Percentiles rank a stretch among this genome's conserved stretches.
Conservation (phyloP, 805 yeast species). For the Debaryomyces castellii region DNA sequence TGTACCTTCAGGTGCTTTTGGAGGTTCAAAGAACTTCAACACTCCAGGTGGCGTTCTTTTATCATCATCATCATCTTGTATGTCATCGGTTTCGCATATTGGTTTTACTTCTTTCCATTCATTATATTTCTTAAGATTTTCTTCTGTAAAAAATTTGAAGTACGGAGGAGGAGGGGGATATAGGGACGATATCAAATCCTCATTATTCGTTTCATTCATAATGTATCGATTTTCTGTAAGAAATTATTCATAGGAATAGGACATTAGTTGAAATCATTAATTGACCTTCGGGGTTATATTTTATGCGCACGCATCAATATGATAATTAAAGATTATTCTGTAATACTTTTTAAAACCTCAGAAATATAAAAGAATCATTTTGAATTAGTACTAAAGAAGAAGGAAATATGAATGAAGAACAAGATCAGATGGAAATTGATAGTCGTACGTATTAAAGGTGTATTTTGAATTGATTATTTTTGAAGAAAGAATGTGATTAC, state of each 20-base stretch:
- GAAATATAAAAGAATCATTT: not conserved
- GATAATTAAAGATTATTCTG: not conserved
- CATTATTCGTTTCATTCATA: slow-evolving; percentile 12
- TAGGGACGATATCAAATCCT: slow-evolving; percentile 57
- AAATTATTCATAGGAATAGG: not conserved
- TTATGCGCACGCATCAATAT: not conserved
- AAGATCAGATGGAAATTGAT: slow-evolving; percentile 35
- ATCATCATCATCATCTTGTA: slow-evolving; percentile 4
- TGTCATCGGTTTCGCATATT: slow-evolving; percentile 22
- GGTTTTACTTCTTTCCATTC: slow-evolving; percentile 17
- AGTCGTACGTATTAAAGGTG: slow-evolving; percentile 25
- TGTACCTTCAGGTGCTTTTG: slow-evolving; percentile 57
- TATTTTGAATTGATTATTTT: no score
- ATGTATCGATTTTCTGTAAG: not conserved
- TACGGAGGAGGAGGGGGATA: slow-evolving; percentile 96
- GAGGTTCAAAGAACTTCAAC: slow-evolving; percentile 62
- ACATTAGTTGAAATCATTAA: not conserved
- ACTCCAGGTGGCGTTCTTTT: slow-evolving; percentile 35
- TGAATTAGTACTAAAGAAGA: not conserved
- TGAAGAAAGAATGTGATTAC: slow-evolving; percentile 12
- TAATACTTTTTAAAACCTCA: not conserved
- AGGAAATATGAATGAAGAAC: slow-evolving; percentile 21
- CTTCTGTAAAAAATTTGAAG: slow-evolving; percentile 68
- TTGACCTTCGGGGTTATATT: not conserved
- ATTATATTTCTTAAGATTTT: slow-evolving; percentile 52